Evolutionary conservation across 306 rosid genomes (phyloP), one percentile per base, ranked within the genome.

Genomic region (Fragaria vesca): DNA sequence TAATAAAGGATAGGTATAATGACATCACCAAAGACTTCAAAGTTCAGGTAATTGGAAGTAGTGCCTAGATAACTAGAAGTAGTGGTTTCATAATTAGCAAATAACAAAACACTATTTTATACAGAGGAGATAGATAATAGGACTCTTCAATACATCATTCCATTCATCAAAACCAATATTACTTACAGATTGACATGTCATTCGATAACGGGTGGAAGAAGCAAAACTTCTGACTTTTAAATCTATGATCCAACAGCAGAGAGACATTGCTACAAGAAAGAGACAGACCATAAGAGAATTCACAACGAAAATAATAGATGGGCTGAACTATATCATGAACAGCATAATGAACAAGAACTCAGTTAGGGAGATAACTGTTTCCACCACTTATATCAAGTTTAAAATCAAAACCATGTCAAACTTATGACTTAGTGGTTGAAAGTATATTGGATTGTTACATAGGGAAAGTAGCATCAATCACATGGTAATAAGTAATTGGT

Each of bases 121-220:
- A 66, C 13, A 18, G 12, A 58, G 72, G 38, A 36, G 17, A 34
- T 18, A 46, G 7, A n/a, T 77, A 34, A 48, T 42, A 30, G n/a
- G 12, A 63, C 43, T 63, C 21, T 32, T 63, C 21, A 63, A 51
- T 8, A 60, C 5, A 58, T 12, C 8, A 12, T 18, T 71, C 40
- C 18, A 26, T 30, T 17, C 26, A 58, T 9, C 26, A 17, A 78
- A 71, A 78, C 30, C 55, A 40, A 76, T 58, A 81, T 82, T 78
- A 83, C 99, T 91, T 85, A 96, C 98, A 85, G 79, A 96, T 88
- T 67, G 99, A 87, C 83, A 85, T 78, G 79, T 96, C 99, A 85
- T 96, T 93, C 15, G 98, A 90, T 72, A 96, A 55, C 50, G 99
- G 99, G 76, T 96, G 99, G 87, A 96, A 96, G 88, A 91, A 90